phyloP scores from a whole-genome alignment of 2,329 filamentous ascomycete genomes.

The Apiospora saccharicola region DNA sequence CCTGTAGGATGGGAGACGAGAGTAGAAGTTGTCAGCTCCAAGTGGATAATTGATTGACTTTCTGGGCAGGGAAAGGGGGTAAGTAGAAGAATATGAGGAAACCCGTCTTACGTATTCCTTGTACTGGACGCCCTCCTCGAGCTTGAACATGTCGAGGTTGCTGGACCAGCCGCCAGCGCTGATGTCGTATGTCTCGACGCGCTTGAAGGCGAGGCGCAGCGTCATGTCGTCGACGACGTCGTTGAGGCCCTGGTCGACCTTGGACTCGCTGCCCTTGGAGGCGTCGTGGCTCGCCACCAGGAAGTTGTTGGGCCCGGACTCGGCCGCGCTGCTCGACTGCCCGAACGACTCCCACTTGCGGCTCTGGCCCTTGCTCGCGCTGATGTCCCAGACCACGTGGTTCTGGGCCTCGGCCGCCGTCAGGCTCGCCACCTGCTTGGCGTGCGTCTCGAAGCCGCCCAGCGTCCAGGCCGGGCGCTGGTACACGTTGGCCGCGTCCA shows the following conservation, averaged over 20 bases:
- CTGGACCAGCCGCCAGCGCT: slow-evolving; percentile 8
- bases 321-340: slow-evolving; percentile 11
- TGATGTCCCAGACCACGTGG: slow-evolving; percentile 4
- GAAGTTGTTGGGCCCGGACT: slow-evolving; percentile 1
- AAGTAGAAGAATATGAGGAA: too few relatives aligned
- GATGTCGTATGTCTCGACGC: slow-evolving; percentile 9
- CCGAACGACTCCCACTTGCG: slow-evolving; percentile 2
- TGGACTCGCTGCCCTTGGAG: neutral
- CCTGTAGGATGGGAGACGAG: neutral
- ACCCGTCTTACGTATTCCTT: too few relatives aligned
- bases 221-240: slow-evolving; percentile 3
- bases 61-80: neutral
- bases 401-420: neutral
- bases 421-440: neutral
- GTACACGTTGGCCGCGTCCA: neutral
- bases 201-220: slow-evolving; percentile 5
- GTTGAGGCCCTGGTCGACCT: slow-evolving; percentile 1
- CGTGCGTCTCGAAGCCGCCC: slow-evolving; percentile 11
- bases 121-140: neutral
- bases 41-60: neutral
- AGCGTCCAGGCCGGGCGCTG: slow-evolving; percentile 6
- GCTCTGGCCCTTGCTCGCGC: slow-evolving; percentile 11
- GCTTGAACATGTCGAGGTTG: slow-evolving; percentile 3
- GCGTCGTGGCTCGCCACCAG: slow-evolving; percentile 7
- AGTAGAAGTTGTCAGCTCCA: neutral